Conservation (phyloP, 495 filamentous ascomycete genomes). For the Lepraria neglecta region DNA sequence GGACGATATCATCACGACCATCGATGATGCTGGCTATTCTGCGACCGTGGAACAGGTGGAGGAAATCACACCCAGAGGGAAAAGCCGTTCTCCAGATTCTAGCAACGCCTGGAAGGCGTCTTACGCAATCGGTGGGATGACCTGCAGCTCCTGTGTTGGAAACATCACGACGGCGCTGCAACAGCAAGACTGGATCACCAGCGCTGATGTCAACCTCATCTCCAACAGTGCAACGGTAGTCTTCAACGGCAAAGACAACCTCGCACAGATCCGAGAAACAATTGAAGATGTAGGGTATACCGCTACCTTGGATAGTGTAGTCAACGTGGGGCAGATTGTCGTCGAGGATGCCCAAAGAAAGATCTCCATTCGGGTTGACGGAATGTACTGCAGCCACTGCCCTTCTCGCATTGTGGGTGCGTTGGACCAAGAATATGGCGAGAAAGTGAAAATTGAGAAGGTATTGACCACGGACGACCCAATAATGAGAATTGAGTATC, state of each 20-base stretch:
- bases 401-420: constrained; percentile 53
- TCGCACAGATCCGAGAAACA: constrained; percentile 52
- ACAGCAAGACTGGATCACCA: constrained; percentile 54
- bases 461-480: constrained; percentile 47
- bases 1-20: constrained; percentile 40
- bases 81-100: neutral
- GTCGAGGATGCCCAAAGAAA: constrained; percentile 40
- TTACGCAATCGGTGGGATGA: constrained; percentile 76
- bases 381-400: constrained; percentile 82
- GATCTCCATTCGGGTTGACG: constrained; percentile 59
- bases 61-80: constrained; percentile 18
- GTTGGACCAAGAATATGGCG: constrained; percentile 45
- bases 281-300: constrained; percentile 79
- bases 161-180: constrained; percentile 58
- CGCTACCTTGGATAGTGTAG: constrained; percentile 48
- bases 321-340: neutral
- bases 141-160: constrained; percentile 68
- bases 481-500: constrained; percentile 64
- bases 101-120: constrained; percentile 45
- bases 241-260: constrained; percentile 49
- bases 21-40: constrained; percentile 54
- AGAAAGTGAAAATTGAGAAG: constrained; percentile 41
- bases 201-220: constrained; percentile 63
- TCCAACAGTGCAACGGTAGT: constrained; percentile 64
- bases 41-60: constrained; percentile 43